Evolutionary conservation across 495 filamentous ascomycete species (phyloP).

Genomic region (Penicillium maclennaniae): DNA sequence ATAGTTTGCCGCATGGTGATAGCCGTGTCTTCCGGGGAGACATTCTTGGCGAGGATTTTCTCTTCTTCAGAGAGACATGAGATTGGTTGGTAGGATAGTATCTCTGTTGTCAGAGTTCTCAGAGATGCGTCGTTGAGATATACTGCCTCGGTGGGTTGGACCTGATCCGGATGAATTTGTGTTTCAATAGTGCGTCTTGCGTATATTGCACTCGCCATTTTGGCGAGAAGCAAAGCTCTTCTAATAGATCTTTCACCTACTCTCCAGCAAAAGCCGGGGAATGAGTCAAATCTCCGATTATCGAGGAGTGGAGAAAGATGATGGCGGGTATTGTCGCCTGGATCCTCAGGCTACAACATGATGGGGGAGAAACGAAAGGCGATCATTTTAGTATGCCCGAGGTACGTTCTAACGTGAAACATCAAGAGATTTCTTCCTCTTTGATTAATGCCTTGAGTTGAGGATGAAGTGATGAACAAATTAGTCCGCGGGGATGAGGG

Average conservation of each 20-base stretch:
- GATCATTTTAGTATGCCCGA: too few species aligned
- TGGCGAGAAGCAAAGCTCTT: background rate
- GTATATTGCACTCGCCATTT: background rate
- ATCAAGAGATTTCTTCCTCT: background rate
- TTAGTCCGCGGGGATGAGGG: too few species aligned
- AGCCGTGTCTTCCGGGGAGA: constrained; percentile 20
- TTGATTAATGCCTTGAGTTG: background rate
- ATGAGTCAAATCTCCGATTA: background rate
- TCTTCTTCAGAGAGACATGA: constrained; percentile 45
- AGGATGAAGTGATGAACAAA: too few species aligned
- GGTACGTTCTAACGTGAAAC: background rate
- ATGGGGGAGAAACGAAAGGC: background rate
- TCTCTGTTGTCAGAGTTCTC: constrained; percentile 39
- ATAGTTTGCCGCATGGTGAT: constrained; percentile 55
- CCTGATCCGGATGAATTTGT: background rate
- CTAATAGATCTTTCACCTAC: background rate
- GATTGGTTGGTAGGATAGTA: constrained; percentile 46
- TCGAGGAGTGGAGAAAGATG: constrained; percentile 12
- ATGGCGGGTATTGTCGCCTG: constrained; percentile 6
- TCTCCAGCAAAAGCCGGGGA: background rate
- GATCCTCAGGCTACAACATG: constrained; percentile 4
- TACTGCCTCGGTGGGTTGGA: constrained; percentile 27
- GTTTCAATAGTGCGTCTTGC: background rate
- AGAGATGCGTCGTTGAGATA: constrained; percentile 55
- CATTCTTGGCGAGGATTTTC: constrained; percentile 23